These are phyloP conservation scores for Fusarium nanum DNA, from an alignment of 2,329 filamentous ascomycete species.

Conservation along the genomic window DNA sequence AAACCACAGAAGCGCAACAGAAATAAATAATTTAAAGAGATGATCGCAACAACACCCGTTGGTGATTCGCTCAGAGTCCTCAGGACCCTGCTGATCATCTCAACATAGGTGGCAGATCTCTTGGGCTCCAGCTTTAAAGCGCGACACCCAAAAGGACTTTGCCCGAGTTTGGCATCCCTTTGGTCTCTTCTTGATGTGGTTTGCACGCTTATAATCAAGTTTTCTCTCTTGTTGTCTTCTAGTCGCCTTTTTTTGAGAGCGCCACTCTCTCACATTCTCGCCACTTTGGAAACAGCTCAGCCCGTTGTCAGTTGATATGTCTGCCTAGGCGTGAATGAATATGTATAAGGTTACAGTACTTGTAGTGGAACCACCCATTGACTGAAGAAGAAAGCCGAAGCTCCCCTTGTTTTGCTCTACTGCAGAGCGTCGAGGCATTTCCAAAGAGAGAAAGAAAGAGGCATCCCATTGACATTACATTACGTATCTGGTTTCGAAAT, in stretches of 20 bases:
- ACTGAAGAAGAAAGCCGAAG: constrained; percentile 31
- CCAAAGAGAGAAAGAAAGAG: not conserved
- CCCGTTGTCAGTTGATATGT: constrained; percentile 16
- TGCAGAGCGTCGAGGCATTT: not conserved
- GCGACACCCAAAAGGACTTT: constrained; percentile 23
- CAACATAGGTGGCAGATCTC: constrained; percentile 38
- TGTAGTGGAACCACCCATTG: constrained; percentile 23
- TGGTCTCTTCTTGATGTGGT: not conserved
- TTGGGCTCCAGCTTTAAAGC: not conserved
- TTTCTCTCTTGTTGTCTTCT: constrained; percentile 19
- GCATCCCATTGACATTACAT: constrained; percentile 8
- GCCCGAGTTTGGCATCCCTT: constrained; percentile 9
- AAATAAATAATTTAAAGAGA: constrained; percentile 6
- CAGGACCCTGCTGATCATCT: constrained; percentile 42
- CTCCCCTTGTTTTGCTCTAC: constrained; percentile 1
- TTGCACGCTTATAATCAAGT: constrained; percentile 29
- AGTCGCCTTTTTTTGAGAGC: constrained; percentile 6
- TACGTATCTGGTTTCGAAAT: constrained; percentile 21
- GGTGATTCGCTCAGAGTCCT: constrained; percentile 29
- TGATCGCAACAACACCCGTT: constrained; percentile 2
- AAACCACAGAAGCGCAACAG: constrained; percentile 10
- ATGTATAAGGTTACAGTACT: constrained; percentile 1
- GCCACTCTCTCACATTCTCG: constrained; percentile 39
- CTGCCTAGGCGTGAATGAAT: not conserved
- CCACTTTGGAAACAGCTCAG: constrained; percentile 10